Evolutionary conservation across 805 yeast genomes (phyloP), one percentile per base, ranked within the genome.

Genomic region (Lachancea fermentati): DNA sequence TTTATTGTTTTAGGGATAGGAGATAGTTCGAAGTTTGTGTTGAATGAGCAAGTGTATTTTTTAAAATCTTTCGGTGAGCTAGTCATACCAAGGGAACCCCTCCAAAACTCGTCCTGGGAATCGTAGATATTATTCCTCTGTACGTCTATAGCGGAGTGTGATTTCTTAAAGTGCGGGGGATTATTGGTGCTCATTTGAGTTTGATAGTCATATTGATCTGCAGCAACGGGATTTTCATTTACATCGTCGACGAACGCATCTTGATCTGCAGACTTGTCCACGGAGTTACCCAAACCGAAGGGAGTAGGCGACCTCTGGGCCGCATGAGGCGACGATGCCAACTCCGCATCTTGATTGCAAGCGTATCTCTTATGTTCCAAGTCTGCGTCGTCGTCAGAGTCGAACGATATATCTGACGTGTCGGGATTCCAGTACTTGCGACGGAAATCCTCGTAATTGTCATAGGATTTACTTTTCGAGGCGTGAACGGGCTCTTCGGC

Each of bases 31-130:
- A 60, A 60, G 37, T 55, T 58, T 8, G 65, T 57, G 39, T 60
- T 60, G 45, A 60, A 60, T 6, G 65, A 60, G 30, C 61, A 57
- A 4, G 59, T 49, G 34, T 59, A 60, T 35, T 52, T 55, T 34
- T 57, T 57, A 18, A 46, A 46, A 37, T 53, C 50, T 24, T 42
- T 49, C 5, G 58, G 57, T 2, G 62, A 58, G 26, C 33, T 26
- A 13, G 28, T 33, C 31, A 29, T 12, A 7, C 26, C 26, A 11
- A 22, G 26, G 26, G 26, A 22, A 11, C 11, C 11, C 7, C 11
- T 22, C 26, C 26, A 22, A 11, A 22, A 22, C 11, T 22, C 26
- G 11, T 22, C 26, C 26, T 22, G 26, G 11, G 9, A 7, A 22
- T 22, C 11, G 26, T 22, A 22, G 7, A 22, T 7, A 22, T 29